phyloP scores from a whole-genome alignment of 208 protist species.

The Trypanosoma melophagium region DNA sequence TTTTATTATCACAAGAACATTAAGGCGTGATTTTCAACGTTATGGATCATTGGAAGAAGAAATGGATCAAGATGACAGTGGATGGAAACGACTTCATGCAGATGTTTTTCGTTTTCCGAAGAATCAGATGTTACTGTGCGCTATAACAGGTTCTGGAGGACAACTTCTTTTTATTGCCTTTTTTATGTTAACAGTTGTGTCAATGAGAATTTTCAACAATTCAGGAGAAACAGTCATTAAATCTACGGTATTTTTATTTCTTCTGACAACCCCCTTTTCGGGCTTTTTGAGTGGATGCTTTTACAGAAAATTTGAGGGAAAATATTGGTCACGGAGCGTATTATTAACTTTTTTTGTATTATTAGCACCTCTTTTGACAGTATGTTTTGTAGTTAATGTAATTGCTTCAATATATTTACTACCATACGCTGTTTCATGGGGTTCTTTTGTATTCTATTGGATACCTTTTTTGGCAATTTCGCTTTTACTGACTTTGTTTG shows the following conservation, averaged over 20 bases:
- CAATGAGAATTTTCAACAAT: background rate
- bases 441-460: conserved; percentile 2
- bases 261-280: background rate
- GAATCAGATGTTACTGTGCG: background rate
- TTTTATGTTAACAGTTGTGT: background rate
- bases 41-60: conserved; percentile 2
- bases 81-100: conserved; percentile 9
- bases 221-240: background rate
- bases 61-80: conserved; percentile 7
- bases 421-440: conserved; percentile 2
- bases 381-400: background rate
- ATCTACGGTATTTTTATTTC: background rate
- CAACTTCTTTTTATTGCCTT: conserved; percentile 5
- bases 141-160: background rate
- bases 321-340: background rate
- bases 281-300: conserved; percentile 2
- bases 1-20: conserved; percentile 10
- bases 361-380: background rate
- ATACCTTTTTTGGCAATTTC: background rate
- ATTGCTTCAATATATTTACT: background rate
- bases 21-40: conserved; percentile 4
- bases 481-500: background rate
- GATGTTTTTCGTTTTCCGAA: conserved; percentile 7
- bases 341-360: background rate
- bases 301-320: conserved; percentile 7